A percentile compares a stretch with the other conserved stretches of the same genome.
These are phyloP conservation scores for Lepidopterella palustris DNA, from an alignment of 495 filamentous ascomycete genomes.

Conservation along the genomic window DNA sequence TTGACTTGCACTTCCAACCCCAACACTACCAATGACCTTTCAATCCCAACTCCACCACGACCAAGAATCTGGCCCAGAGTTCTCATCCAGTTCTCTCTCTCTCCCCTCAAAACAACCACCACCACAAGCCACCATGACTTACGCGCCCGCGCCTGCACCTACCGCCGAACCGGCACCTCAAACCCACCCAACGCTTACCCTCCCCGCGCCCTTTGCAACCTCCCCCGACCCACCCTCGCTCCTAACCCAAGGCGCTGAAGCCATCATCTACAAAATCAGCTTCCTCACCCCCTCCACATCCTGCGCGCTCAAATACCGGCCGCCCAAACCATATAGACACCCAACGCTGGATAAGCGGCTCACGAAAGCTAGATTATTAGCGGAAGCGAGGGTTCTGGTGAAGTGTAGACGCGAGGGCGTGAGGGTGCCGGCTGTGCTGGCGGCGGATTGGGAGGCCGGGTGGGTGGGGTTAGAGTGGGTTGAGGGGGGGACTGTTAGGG, in stretches of 20 bases:
- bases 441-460: slow-evolving; percentile 62
- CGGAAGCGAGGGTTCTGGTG: slow-evolving; percentile 78
- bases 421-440: slow-evolving; percentile 68
- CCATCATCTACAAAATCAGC: slow-evolving; percentile 79
- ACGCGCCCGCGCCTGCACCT: slow-evolving; percentile 36
- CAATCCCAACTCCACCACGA: not conserved
- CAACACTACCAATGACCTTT: not conserved
- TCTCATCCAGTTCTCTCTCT: not conserved
- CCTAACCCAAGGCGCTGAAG: slow-evolving; percentile 91
- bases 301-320: slow-evolving; percentile 87
- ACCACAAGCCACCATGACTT: not conserved
- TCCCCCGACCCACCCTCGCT: slow-evolving; percentile 51
- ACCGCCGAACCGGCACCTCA: not conserved
- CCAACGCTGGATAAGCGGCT: slow-evolving; percentile 81
- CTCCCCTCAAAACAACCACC: not conserved
- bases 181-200: slow-evolving; percentile 29
- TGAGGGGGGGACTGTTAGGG: slow-evolving; percentile 61
- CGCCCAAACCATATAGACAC: slow-evolving; percentile 87
- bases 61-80: not conserved
- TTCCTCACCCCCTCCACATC: slow-evolving; percentile 64
- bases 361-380: slow-evolving; percentile 75
- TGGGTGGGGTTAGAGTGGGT: slow-evolving; percentile 94
- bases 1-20: not conserved
- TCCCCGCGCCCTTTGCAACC: slow-evolving; percentile 60
- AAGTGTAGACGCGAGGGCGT: slow-evolving; percentile 71